Conservation (phyloP, 768 basidiomycete genomes). For the Lepiota brunneoincarnata region DNA sequence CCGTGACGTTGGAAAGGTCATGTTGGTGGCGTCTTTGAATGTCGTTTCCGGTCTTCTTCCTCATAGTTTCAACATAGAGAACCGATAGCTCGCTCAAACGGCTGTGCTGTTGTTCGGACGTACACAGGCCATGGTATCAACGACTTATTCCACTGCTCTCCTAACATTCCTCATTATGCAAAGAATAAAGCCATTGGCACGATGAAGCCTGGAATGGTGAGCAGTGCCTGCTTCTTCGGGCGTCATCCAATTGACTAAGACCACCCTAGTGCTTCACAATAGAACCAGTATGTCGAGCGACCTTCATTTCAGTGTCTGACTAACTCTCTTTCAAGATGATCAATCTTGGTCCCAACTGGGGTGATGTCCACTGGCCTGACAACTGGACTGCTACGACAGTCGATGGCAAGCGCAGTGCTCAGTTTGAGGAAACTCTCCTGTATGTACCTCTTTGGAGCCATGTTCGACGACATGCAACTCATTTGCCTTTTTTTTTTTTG, state of each 20-base stretch:
- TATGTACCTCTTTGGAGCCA: constrained; percentile 38
- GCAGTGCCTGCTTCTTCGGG: constrained; percentile 20
- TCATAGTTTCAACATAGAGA: constrained; percentile 48
- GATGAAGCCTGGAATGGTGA: constrained; percentile 92
- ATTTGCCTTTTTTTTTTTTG: no score
- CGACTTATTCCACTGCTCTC: constrained; percentile 77
- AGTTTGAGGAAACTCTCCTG: constrained; percentile 97
- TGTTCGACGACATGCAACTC: not conserved
- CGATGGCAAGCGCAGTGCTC: constrained; percentile 90
- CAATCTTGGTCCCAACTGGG: constrained; percentile 79
- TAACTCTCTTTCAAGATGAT: constrained; percentile 65
- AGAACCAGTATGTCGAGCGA: constrained; percentile 54
- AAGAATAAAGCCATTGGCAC: constrained; percentile 91
- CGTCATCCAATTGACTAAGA: constrained; percentile 4
- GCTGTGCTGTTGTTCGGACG: constrained; percentile 87
- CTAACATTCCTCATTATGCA: constrained; percentile 93
- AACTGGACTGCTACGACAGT: constrained; percentile 95
- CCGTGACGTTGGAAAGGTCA: constrained; percentile 82
- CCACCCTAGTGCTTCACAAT: constrained; percentile 63
- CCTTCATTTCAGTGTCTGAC: constrained; percentile 8
- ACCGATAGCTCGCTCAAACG: constrained; percentile 76
- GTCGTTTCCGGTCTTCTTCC: constrained; percentile 5
- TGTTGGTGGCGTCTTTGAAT: constrained; percentile 49
- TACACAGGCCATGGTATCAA: constrained; percentile 94
- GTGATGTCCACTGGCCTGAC: constrained; percentile 85